Evolutionary conservation across 2,329 filamentous ascomycete species (phyloP).

Genomic region (Zasmidium angulare): DNA sequence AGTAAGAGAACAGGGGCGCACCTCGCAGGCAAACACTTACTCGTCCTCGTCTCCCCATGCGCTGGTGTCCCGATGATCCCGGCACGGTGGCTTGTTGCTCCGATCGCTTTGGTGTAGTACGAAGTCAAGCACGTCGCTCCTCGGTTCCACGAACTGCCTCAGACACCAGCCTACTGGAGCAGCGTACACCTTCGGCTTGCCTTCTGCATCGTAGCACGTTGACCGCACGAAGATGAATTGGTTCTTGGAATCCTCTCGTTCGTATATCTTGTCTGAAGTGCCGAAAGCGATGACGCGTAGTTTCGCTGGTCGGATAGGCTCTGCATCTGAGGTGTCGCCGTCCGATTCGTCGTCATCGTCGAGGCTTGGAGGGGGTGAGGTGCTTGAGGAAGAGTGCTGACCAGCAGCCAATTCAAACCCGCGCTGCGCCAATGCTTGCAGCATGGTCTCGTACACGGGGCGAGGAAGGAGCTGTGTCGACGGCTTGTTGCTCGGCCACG

Average conservation of each 20-base stretch:
- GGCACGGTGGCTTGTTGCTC: slow-evolving; percentile 39
- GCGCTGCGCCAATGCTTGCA: slow-evolving; percentile 33
- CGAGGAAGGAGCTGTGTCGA: slow-evolving; percentile 41
- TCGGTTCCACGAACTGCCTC: slow-evolving; percentile 46
- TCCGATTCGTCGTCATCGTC: slow-evolving; percentile 10
- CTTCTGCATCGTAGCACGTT: slow-evolving; percentile 43
- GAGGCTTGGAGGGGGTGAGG: neutral
- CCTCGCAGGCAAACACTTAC: slow-evolving; percentile 11
- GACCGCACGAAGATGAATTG: slow-evolving; percentile 50
- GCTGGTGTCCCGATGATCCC: slow-evolving; percentile 7
- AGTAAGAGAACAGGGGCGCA: slow-evolving; percentile 3
- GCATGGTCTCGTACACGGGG: slow-evolving; percentile 47
- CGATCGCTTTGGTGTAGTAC: slow-evolving; percentile 35
- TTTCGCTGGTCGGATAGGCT: slow-evolving; percentile 23
- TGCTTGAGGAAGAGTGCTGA: neutral
- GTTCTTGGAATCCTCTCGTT: slow-evolving; percentile 47
- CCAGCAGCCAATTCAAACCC: slow-evolving; percentile 27
- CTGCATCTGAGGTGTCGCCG: neutral
- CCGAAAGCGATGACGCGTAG: slow-evolving; percentile 50
- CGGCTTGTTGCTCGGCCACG: slow-evolving; percentile 48
- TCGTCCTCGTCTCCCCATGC: slow-evolving; percentile 13
- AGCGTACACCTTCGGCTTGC: slow-evolving; percentile 41
- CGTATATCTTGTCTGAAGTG: slow-evolving; percentile 48
- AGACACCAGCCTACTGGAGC: slow-evolving; percentile 48
- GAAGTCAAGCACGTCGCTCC: slow-evolving; percentile 49